Conservation (phyloP, 495 filamentous ascomycete species). For the Trichocladium antarcticum region DNA sequence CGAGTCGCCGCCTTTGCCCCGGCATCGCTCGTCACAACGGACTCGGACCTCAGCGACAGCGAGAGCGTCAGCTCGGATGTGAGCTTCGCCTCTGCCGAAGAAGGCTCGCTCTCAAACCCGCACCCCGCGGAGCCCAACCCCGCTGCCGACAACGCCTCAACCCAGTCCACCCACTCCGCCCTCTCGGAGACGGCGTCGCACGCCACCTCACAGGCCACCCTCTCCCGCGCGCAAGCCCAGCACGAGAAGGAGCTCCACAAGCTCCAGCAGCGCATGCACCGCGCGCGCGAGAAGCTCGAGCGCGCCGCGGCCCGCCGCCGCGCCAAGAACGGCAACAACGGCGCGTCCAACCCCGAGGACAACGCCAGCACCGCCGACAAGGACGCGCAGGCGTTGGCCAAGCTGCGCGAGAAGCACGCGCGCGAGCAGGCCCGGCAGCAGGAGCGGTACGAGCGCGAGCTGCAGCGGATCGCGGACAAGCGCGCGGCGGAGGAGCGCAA, state of each 20-base stretch:
- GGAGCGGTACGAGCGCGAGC: slow-evolving; percentile 52
- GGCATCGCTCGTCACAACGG: slow-evolving; percentile 19
- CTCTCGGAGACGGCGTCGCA: slow-evolving; percentile 11
- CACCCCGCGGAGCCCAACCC: slow-evolving; percentile 19
- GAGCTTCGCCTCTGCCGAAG: slow-evolving; percentile 39
- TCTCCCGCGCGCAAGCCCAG: slow-evolving; percentile 23
- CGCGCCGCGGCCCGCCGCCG: slow-evolving; percentile 39
- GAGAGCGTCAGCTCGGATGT: slow-evolving; percentile 30
- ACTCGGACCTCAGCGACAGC: slow-evolving; percentile 22
- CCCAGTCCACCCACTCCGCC: slow-evolving; percentile 21
- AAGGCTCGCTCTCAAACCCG: slow-evolving; percentile 12
- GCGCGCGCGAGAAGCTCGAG: slow-evolving; percentile 57
- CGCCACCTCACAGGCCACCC: background rate
- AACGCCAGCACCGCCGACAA: background rate
- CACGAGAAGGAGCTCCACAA: slow-evolving; percentile 68
- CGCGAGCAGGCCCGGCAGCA: slow-evolving; percentile 49
- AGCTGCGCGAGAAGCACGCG: slow-evolving; percentile 50
- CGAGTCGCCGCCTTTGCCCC: slow-evolving; percentile 26
- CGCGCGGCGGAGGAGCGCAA: slow-evolving; percentile 49
- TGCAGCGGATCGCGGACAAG: slow-evolving; percentile 53
- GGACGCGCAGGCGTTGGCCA: slow-evolving; percentile 38
- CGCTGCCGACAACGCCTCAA: background rate
- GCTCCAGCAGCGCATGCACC: slow-evolving; percentile 56
- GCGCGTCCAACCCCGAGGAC: background rate
- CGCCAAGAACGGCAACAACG: slow-evolving; percentile 30